A percentile compares a stretch with the other conserved stretches of the same genome.
Conservation (phyloP, 1,284 basidiomycete genomes). For the Sanghuangporus sanghuang region DNA sequence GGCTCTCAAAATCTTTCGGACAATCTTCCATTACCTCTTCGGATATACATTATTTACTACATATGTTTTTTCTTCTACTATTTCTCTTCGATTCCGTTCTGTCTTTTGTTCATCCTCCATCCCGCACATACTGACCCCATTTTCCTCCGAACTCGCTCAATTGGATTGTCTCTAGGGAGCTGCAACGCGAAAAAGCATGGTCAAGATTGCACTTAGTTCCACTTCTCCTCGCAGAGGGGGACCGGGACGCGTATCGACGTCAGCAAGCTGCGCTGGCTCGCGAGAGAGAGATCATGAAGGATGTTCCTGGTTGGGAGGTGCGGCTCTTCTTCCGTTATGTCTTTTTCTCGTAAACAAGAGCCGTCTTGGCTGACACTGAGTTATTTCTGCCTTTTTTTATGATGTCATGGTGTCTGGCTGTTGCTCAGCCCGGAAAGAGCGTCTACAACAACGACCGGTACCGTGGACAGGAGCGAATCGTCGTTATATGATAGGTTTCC, state of each 20-base stretch:
- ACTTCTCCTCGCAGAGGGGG: constrained; percentile 86
- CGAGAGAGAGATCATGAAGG: constrained; percentile 54
- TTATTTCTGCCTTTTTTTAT: background rate
- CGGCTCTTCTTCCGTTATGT: constrained; percentile 15
- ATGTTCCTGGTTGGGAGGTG: constrained; percentile 79
- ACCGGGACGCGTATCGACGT: constrained; percentile 86
- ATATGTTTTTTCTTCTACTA: background rate
- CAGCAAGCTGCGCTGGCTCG: constrained; percentile 67
- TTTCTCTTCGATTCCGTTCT: background rate
- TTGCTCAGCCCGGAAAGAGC: constrained; percentile 64
- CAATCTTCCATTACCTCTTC: background rate
- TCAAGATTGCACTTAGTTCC: constrained; percentile 95
- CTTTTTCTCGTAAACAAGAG: background rate
- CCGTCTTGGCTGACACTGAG: background rate
- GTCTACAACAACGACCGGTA: constrained; percentile 85
- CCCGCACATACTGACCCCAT: background rate
- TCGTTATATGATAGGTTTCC: constrained; percentile 45
- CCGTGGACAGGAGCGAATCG: constrained; percentile 58
- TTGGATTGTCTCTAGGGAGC: constrained; percentile 57
- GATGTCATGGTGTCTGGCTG: background rate
- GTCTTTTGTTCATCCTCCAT: background rate
- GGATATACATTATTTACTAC: background rate
- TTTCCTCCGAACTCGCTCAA: background rate
- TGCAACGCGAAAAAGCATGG: constrained; percentile 93
- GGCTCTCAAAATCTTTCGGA: background rate